These are phyloP conservation scores for Candida gigantensis DNA, from an alignment of 1,139 yeast genomes.

Conservation along the genomic window DNA sequence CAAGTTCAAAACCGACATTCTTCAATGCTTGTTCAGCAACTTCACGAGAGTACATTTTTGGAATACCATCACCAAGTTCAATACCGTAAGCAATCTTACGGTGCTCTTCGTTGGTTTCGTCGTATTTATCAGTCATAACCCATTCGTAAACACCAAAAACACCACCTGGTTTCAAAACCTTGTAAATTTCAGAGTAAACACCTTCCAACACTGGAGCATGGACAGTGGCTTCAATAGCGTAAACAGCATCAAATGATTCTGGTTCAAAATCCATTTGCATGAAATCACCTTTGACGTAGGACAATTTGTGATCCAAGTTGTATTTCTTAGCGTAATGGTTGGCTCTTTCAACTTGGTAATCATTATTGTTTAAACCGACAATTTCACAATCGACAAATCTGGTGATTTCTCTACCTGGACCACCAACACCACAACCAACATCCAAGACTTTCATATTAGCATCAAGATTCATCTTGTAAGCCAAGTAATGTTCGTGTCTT, in stretches of 20 bases:
- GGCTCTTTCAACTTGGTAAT: conserved; percentile 94
- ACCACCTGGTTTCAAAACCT: conserved; percentile 97
- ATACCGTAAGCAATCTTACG: conserved; percentile 96
- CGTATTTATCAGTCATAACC: conserved; percentile 96
- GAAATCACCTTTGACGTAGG: conserved; percentile 95
- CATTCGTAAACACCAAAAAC: conserved; percentile 97
- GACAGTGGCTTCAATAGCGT: conserved; percentile 98
- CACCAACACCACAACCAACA: conserved; percentile 99
- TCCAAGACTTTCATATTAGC: conserved; percentile 88
- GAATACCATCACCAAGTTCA: conserved; percentile 98
- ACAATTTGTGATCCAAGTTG: conserved; percentile 69
- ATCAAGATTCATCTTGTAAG: conserved; percentile 77
- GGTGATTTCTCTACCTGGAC: conserved; percentile 95
- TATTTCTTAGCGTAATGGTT: conserved; percentile 71
- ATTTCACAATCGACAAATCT: conserved; percentile 86
- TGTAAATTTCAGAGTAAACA: conserved; percentile 91
- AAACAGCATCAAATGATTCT: conserved; percentile 90
- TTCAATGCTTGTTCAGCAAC: conserved; percentile 88
- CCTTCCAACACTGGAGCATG: conserved; percentile 98
- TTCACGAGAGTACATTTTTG: conserved; percentile 85
- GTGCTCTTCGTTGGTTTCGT: conserved; percentile 83
- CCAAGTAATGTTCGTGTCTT: conserved; percentile 95
- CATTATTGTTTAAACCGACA: conserved; percentile 94
- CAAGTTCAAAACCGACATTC: conserved; percentile 84
- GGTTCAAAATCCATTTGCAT: conserved; percentile 98